These are phyloP conservation scores for Chenopodium quinoa DNA, from an alignment of 148 eudicot genomes.

Conservation along the genomic window DNA sequence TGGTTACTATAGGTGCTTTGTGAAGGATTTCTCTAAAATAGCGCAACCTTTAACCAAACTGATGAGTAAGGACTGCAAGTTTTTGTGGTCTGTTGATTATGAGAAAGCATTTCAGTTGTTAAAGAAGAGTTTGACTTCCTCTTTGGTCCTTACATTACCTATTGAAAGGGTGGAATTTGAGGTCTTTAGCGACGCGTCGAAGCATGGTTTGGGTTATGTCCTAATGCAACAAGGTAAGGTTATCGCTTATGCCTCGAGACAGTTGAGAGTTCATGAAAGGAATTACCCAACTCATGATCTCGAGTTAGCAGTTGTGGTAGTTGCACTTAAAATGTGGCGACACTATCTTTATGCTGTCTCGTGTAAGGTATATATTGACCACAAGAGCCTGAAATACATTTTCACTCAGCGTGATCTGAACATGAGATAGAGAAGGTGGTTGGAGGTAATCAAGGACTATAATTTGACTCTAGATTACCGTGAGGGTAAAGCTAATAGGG, in stretches of 20 bases:
- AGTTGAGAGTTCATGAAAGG: not conserved
- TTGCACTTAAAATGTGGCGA: too few species aligned
- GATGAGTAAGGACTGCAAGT: not conserved
- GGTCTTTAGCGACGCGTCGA: not conserved
- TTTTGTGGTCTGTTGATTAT: constrained; percentile 2
- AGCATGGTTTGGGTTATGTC: not conserved
- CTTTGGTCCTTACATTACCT: not conserved
- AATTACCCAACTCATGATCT: too few species aligned
- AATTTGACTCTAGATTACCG: too few species aligned
- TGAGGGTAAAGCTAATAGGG: not conserved
- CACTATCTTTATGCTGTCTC: too few species aligned
- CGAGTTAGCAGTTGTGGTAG: too few species aligned
- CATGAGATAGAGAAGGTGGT: not conserved
- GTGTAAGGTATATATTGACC: too few species aligned
- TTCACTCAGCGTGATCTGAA: not conserved
- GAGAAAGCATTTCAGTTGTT: not conserved
- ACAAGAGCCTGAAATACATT: too few species aligned
- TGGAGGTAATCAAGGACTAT: not conserved
- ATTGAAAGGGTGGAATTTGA: not conserved
- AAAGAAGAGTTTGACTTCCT: not conserved
- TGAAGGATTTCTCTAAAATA: not conserved
- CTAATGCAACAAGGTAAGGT: not conserved
- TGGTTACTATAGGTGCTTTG: not conserved
- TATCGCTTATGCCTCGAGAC: not conserved
- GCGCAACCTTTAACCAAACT: constrained; percentile 4